These are phyloP conservation scores for Cyanodermella asteris DNA, from an alignment of 2,329 filamentous ascomycete species.

Conservation along the genomic window DNA sequence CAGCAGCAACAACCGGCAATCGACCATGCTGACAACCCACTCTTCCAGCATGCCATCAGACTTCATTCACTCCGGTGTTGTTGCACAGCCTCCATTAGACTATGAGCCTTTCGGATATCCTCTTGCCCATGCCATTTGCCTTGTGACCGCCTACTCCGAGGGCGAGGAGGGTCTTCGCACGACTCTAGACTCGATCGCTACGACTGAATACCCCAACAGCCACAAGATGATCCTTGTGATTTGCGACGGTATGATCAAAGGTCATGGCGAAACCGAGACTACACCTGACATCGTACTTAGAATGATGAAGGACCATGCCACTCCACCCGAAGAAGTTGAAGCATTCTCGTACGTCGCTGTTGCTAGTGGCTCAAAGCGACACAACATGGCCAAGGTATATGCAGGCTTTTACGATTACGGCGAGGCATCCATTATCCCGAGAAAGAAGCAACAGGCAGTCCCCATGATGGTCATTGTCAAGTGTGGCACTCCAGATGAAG, in stretches of 20 bases:
- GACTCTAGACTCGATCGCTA: constrained; percentile 86
- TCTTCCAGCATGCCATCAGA: constrained; percentile 55
- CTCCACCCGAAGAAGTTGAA: constrained; percentile 60
- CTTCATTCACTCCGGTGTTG: constrained; percentile 91
- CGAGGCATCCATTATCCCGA: constrained; percentile 50
- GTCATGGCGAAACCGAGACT: constrained; percentile 63
- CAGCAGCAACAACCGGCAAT: too few species aligned
- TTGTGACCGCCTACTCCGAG: constrained; percentile 94
- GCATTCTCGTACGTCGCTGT: constrained; percentile 93
- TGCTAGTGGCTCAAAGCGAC: constrained; percentile 81
- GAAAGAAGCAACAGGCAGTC: constrained; percentile 82
- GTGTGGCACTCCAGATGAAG: constrained; percentile 79
- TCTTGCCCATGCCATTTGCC: constrained; percentile 74
- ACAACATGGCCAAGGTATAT: constrained; percentile 99
- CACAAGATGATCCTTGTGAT: constrained; percentile 94
- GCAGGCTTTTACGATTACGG: constrained; percentile 97
- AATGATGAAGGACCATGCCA: constrained; percentile 87
- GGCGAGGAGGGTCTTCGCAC: constrained; percentile 81
- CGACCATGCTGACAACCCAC: too few species aligned
- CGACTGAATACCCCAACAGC: constrained; percentile 96
- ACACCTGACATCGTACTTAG: constrained; percentile 76
- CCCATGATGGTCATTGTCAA: constrained; percentile 96
- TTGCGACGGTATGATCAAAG: constrained; percentile 95
- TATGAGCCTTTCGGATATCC: constrained; percentile 97
- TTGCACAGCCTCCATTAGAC: constrained; percentile 86